Evolutionary conservation across 176 grass and related monocot genomes (phyloP).

Genomic region (Coix lacrymajobi): DNA sequence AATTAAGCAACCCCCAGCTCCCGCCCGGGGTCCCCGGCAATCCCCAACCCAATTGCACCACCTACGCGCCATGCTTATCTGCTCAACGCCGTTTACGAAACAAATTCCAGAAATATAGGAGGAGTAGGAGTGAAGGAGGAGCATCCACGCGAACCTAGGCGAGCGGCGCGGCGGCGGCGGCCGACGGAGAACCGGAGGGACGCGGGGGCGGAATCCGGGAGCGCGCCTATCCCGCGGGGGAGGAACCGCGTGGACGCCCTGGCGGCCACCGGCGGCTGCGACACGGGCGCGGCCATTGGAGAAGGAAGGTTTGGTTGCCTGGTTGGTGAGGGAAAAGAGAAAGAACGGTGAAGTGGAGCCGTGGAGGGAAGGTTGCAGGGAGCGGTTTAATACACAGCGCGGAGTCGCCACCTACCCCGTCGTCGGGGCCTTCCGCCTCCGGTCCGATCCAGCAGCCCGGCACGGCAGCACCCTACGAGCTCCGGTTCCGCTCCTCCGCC

Average conservation of each 20-base stretch:
- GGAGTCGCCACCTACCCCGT: conserved; percentile 42
- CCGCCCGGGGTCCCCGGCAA: background rate
- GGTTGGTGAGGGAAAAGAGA: conserved; percentile 19
- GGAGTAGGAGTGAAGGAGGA: background rate
- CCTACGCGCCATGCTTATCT: background rate
- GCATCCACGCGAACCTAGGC: conserved; percentile 27
- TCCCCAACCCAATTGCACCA: background rate
- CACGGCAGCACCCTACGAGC: background rate
- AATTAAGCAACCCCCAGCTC: background rate
- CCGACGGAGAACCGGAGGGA: conserved; percentile 62
- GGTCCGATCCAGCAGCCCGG: background rate
- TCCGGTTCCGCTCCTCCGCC: background rate
- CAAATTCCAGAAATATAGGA: background rate
- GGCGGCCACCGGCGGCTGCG: conserved; percentile 41
- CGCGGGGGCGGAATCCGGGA: conserved; percentile 34
- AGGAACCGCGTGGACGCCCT: conserved; percentile 22
- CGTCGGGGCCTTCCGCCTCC: background rate
- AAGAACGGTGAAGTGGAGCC: background rate
- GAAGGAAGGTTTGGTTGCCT: background rate
- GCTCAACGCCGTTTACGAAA: background rate
- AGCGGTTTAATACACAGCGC: conserved; percentile 35
- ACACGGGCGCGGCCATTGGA: conserved; percentile 49
- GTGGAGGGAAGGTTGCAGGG: conserved; percentile 1
- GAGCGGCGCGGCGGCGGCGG: conserved; percentile 36
- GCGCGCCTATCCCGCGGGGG: conserved; percentile 22